Percentiles rank a stretch among this genome's conserved stretches.
Conservation (phyloP, 352 stramenopile species). For the Thraustochytrium sp. region DNA sequence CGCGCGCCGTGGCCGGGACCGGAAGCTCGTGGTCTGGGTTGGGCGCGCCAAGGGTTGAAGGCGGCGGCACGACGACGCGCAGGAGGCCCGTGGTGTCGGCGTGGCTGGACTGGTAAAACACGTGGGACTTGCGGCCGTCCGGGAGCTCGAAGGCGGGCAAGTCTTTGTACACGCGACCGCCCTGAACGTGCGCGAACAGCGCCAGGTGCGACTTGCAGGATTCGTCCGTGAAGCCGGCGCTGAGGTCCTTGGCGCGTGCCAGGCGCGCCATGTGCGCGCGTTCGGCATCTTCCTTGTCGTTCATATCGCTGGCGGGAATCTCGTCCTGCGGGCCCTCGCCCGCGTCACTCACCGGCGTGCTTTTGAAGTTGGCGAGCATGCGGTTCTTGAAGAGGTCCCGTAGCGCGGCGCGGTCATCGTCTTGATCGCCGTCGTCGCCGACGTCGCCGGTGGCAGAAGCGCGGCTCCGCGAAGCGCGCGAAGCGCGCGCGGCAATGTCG, state of each 20-base stretch:
- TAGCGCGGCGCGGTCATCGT: background rate
- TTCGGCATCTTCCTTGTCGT: background rate
- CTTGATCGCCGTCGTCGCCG: background rate
- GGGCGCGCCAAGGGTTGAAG: background rate
- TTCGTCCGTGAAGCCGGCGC: background rate
- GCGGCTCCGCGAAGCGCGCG: background rate
- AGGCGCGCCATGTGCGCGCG: no score
- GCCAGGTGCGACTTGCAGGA: background rate
- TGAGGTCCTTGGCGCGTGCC: background rate
- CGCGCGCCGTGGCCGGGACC: no score
- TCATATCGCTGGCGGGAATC: background rate
- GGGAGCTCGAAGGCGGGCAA: background rate
- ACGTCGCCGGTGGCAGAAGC: background rate
- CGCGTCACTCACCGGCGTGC: background rate
- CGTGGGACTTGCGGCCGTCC: background rate
- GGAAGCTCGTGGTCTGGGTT: background rate
- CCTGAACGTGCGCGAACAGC: background rate
- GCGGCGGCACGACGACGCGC: background rate
- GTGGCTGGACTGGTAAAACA: background rate
- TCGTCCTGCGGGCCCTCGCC: no score
- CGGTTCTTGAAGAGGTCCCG: background rate
- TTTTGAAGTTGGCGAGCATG: background rate
- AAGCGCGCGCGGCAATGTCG: no score
- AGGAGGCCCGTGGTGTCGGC: background rate
- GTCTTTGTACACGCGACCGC: constrained; percentile 25